Conservation (phyloP, 169 alveolate species). For the Neospora caninum region DNA sequence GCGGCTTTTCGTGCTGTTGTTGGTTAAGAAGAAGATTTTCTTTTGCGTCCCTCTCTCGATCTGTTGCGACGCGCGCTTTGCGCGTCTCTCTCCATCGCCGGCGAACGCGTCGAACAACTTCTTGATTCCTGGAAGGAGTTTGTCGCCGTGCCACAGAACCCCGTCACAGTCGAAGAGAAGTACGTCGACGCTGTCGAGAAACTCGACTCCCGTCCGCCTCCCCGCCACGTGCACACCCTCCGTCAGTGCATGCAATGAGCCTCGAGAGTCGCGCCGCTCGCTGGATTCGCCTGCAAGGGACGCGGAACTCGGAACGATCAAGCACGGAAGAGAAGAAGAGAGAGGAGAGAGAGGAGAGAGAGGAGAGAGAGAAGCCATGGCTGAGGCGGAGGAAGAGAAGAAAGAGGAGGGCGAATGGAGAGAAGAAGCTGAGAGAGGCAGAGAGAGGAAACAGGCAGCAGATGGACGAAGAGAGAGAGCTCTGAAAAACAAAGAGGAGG, state of each 20-base stretch:
- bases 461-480: too few species aligned
- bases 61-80: background rate
- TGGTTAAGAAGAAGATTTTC: constrained; percentile 72
- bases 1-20: constrained; percentile 74
- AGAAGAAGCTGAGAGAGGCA: background rate
- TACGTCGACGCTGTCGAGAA: constrained; percentile 64
- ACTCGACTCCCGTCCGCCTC: background rate
- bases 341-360: background rate
- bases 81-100: background rate
- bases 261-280: background rate
- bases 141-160: constrained; percentile 49
- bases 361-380: background rate
- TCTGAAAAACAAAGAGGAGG: too few species aligned
- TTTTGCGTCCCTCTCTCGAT: background rate
- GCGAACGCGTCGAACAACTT: constrained; percentile 66
- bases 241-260: background rate
- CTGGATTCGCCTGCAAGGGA: background rate
- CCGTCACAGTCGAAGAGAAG: constrained; percentile 80
- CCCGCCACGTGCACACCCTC: background rate
- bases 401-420: background rate
- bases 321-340: background rate
- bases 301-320: background rate
- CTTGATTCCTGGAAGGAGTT: constrained; percentile 76
- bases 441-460: too few species aligned
- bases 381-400: background rate